Evolutionary conservation across 768 basidiomycete species (phyloP), one percentile per base, ranked within the genome.

Genomic region (Suillus weaverae): DNA sequence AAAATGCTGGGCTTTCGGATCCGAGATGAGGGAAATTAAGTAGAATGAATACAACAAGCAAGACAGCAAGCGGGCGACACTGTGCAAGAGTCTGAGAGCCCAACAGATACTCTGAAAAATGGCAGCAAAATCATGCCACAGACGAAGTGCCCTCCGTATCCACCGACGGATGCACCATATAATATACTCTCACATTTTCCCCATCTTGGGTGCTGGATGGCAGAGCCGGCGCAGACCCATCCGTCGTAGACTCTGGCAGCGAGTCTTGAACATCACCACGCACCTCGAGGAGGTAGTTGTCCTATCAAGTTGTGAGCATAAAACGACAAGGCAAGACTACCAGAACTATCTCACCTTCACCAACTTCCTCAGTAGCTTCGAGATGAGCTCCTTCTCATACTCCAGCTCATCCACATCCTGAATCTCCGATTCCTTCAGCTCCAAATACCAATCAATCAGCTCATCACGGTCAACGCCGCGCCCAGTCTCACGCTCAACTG

Each of bases 391-490:
- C 70, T 89, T 89, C 78, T 99, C 92, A 69, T 91, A 90, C 70
- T 98, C 95, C 20, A 97, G 79, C 70, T 96, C 89, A 62, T 95
- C 94, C 6, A 94, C 84, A 61, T 90, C 89, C 67, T 89, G 85
- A 44, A 99, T 80, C 67, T 95, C 91, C 10, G 82, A 80, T 76
- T 99, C 97, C 75, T 88, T 91, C 68, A 86, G 78, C 79, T 99
- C 97, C 62, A 99, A 84, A 73, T 98, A 99, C 96, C 95, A 97
- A 74, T 97, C 94, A 67, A 97, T 91, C 62, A 99, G 83, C 70
- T 97, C 96, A 69, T 97, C 95, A 53, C 90, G 84, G 71, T 95
- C 92, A 46, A 97, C 78, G 3, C 96, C 96, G 61, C 78, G 81
- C 22, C 89, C 90, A 0, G 86, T 89, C 70, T 87, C 85, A 33